Evolutionary conservation across 768 basidiomycete genomes (phyloP), one percentile per base, ranked within the genome.

Genomic region (Lentinula guzmanii): DNA sequence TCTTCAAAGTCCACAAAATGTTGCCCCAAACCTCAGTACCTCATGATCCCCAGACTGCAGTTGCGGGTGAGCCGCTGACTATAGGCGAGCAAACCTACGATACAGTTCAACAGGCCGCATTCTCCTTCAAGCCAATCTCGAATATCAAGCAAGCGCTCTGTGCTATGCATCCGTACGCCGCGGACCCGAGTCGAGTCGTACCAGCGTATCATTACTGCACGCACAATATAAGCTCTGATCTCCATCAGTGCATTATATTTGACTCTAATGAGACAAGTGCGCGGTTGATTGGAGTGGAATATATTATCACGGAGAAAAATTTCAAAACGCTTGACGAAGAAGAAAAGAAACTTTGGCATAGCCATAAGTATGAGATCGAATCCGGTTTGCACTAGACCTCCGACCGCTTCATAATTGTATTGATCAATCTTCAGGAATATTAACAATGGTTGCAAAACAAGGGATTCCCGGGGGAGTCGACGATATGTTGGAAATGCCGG

Each of bases 271-370:
- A 71, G 42, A 71, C 74, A 13, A 71, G 76, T 43, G 82, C 82
- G 4, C 73, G 77, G 45, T 69, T 83, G 52, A 82, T 84, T 57
- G 82, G 81, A 21, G 78, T 84, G 46, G 82, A 83, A 66, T 84
- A 84, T 63, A 75, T 83, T 58, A 70, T 83, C 13, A 72, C 74
- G 7, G 79, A 80, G 52, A 71, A 78, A 61, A 70, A 74, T 15
- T 83, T 82, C 67, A 62, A 68, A 48, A 64, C 66, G 1, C 74
- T 85, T 1, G 72, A 77, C 3, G 65, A 71, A 33, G 78, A 80
- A 28, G 81, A 82, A 71, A 77, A 79, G 66, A 76, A 70, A 65
- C 81, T 76, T 60, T 83, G 82, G 82, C 83, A 84, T 65, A 80
- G 77, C 13, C 82, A 83, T 64, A 77, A 81, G 63, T 79, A 77